Evolutionary conservation across 169 alveolate species (phyloP), one percentile per base, ranked within the genome.

Genomic region (Plasmodium billcollinsi): DNA sequence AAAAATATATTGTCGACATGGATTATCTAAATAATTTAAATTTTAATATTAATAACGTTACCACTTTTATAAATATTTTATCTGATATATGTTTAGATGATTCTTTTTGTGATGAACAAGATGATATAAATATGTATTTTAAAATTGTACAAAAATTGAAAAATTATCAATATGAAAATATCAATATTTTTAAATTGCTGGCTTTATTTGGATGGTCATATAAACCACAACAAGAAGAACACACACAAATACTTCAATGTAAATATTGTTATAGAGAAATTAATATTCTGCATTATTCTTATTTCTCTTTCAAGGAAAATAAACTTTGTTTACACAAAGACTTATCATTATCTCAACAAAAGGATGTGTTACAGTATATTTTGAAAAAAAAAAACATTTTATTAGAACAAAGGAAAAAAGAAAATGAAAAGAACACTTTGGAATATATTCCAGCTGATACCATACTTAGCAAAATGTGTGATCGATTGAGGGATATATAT

Each of bases 181-280:
- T 71, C 7, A 70, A 50, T 70, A 20, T 83, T 18, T 83, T 52
- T 52, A 83, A 83, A 63, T 18, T 70, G 11, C 54, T 83, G 45
- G 33, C 91, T 0, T 56, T 83, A 61, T 70, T 69, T 2, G 91
- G 91, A 14, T 83, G 91, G 91, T 65, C 91, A 29, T 83, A 43
- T 47, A 83, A 54, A 70, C 14, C 9, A 0, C 21, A 43, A 49
- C 18, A 58, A 0, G 24, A 43, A 6, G 74, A 61, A 15, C 33
- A 70, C 24, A 11, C 73, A 6, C 47, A 83, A 3, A 70, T 70
- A 33, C 49, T 83, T 26, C 45, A 29, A n/a, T 83, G 91, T 56
- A 83, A 63, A 62, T 63, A 83, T 26, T 83, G 91, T 49, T 83
- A n/a, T 45, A 67, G 91, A 29, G 91, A 83, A 18, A 76, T 83